phyloP scores from a whole-genome alignment of 106 monocot genomes.

The Platanthera zijinensis region DNA sequence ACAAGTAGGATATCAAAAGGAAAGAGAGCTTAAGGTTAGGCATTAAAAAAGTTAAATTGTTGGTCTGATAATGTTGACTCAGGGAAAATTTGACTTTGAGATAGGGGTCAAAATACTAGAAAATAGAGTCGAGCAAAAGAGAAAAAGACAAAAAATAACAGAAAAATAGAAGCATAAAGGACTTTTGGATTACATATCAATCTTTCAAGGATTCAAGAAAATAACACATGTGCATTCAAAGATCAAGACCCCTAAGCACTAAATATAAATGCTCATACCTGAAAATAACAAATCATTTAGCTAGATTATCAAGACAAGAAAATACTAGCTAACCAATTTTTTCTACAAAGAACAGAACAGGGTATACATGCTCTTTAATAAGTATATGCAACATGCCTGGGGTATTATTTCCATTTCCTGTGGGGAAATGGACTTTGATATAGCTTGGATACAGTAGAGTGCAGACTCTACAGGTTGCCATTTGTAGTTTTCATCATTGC shows the following conservation, averaged over 20 bases:
- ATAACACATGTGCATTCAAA: background rate
- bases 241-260: no score
- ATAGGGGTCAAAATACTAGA: background rate
- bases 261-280: background rate
- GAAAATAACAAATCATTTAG: background rate
- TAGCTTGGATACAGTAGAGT: constrained; percentile 81
- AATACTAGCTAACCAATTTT: background rate
- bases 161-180: background rate
- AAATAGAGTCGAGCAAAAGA: background rate
- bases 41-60: background rate
- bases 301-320: background rate
- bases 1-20: background rate
- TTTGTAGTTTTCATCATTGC: constrained; percentile 28
- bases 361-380: background rate
- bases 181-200: background rate
- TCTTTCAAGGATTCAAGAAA: background rate
- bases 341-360: background rate
- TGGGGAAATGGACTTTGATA: constrained; percentile 64
- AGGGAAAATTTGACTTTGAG: no score
- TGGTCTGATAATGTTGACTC: no score
- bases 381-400: constrained; percentile 38
- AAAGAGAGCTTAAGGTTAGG: no score
- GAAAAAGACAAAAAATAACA: no score
- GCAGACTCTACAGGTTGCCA: constrained; percentile 91
- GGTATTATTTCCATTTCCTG: constrained; percentile 81